Conservation (phyloP, 352 stramenopile species). For the Thalassiosira mediterranea region DNA sequence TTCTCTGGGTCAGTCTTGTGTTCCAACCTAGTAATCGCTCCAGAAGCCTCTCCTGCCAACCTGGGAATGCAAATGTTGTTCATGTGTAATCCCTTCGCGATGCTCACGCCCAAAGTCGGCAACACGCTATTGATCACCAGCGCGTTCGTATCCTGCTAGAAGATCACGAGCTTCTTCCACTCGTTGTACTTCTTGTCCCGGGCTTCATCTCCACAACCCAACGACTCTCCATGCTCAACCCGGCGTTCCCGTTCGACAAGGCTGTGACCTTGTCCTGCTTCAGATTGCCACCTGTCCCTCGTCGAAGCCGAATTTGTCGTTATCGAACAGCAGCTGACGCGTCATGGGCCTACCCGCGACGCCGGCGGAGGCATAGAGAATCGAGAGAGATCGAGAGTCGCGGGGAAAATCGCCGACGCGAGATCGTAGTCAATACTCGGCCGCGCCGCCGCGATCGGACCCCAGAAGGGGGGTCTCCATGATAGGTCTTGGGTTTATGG, state of each 20-base stretch:
- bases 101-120: conserved; percentile 90
- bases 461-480: too few species aligned
- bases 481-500: too few species aligned
- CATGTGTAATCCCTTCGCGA: conserved; percentile 90
- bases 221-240: conserved; percentile 51
- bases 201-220: conserved; percentile 93
- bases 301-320: conserved; percentile 94
- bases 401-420: too few species aligned
- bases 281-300: conserved; percentile 91
- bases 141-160: conserved; percentile 97
- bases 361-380: too few species aligned
- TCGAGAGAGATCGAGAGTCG: too few species aligned
- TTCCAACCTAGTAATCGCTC: conserved; percentile 87
- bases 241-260: conserved; percentile 86
- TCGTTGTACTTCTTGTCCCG: conserved; percentile 81
- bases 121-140: conserved; percentile 93
- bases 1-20: conserved; percentile 83
- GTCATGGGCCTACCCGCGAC: too few species aligned
- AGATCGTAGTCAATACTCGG: too few species aligned
- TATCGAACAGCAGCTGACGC: conserved; percentile 87
- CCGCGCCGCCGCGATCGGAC: too few species aligned
- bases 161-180: conserved; percentile 87
- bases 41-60: conserved; percentile 92
- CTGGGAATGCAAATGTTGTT: conserved; percentile 93
- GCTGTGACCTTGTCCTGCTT: conserved; percentile 97